Percentiles rank a stretch among this genome's conserved stretches.
Conservation (phyloP, 78 protist genomes). For the Polysphondylium violaceum region DNA sequence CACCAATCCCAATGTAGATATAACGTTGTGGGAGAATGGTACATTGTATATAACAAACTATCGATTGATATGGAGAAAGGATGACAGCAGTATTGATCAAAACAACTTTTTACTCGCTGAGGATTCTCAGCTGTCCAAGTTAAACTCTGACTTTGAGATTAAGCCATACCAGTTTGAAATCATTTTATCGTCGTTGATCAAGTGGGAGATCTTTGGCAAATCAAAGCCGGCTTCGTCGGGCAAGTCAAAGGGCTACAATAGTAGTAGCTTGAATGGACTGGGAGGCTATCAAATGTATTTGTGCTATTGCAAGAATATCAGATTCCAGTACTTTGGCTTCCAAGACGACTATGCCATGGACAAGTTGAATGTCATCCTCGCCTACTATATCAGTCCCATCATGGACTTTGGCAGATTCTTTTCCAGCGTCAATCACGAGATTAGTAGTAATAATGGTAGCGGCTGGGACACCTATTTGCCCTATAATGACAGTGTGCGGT, state of each 20-base stretch:
- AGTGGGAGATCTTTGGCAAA: slow-evolving; percentile 53
- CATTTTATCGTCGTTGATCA: slow-evolving; percentile 39
- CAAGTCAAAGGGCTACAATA: not conserved
- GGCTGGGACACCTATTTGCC: slow-evolving; percentile 54
- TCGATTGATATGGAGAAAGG: slow-evolving; percentile 52
- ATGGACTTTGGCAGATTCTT: slow-evolving; percentile 63
- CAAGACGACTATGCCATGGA: slow-evolving; percentile 32
- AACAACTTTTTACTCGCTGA: slow-evolving; percentile 9
- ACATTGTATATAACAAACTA: slow-evolving; percentile 52
- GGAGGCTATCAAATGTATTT: slow-evolving; percentile 10
- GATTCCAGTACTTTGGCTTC: slow-evolving; percentile 67
- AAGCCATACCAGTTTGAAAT: slow-evolving; percentile 58
- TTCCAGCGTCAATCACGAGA: slow-evolving; percentile 50
- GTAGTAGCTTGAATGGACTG: not conserved
- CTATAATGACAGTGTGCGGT: slow-evolving; percentile 7
- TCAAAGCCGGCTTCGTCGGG: too few relatives aligned
- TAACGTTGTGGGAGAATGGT: slow-evolving; percentile 45
- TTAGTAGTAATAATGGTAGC: not conserved
- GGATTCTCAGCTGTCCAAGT: slow-evolving; percentile 2
- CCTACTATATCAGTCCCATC: slow-evolving; percentile 56
- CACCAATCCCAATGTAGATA: not conserved
- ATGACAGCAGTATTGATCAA: not conserved
- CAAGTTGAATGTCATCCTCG: slow-evolving; percentile 15
- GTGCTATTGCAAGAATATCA: slow-evolving; percentile 53
- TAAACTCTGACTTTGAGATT: slow-evolving; percentile 7